These are phyloP conservation scores for Durio zibethinus DNA, from an alignment of 345 rosid species.

Conservation along the genomic window DNA sequence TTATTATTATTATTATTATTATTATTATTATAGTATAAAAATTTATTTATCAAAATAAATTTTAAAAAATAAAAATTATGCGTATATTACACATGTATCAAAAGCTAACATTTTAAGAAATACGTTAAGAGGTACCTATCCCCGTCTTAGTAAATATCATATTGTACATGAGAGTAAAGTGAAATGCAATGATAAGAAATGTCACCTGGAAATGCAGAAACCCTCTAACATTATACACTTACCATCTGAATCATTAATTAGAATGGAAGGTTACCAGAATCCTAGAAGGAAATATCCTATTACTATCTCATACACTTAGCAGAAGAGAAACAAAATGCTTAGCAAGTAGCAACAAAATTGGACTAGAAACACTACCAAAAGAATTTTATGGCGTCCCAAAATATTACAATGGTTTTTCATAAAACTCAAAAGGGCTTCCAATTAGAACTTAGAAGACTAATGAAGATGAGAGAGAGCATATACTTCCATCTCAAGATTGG, in stretches of 20 bases:
- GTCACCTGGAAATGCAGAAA: background rate
- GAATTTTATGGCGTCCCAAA: background rate
- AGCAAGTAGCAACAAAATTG: background rate
- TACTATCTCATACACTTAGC: background rate
- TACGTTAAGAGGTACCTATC: too few relatives aligned
- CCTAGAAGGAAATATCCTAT: background rate
- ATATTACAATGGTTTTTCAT: background rate
- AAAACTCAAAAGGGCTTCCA: background rate
- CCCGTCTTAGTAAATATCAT: too few relatives aligned
- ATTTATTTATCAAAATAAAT: too few relatives aligned
- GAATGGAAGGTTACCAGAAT: background rate
- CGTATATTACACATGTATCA: too few relatives aligned
- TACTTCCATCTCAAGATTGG: background rate
- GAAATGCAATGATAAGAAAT: background rate
- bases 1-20: too few relatives aligned
- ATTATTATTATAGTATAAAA: too few relatives aligned
- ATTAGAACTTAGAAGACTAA: background rate
- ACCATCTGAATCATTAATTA: background rate
- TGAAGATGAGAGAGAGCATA: background rate
- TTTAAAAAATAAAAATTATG: too few relatives aligned
- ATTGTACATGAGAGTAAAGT: background rate
- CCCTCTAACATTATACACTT: background rate
- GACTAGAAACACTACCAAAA: background rate
- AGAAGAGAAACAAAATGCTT: background rate
- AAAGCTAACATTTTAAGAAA: too few relatives aligned